Evolutionary conservation across 495 filamentous ascomycete species (phyloP).

Genomic region (Neurospora africana): DNA sequence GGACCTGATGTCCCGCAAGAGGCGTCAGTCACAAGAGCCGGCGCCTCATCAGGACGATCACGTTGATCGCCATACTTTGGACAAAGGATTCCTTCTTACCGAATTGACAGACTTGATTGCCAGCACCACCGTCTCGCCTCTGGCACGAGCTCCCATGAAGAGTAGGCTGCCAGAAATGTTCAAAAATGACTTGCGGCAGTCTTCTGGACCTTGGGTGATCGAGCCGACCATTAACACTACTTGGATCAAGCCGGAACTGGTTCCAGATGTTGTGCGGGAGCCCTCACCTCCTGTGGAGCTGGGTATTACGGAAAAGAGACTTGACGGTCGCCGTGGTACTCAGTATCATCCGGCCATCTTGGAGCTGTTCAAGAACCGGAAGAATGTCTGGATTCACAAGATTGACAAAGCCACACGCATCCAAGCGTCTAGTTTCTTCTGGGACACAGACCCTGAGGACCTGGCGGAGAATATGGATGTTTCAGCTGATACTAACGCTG

Average conservation of each 20-base stretch:
- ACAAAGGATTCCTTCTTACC: background rate
- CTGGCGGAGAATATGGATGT: background rate
- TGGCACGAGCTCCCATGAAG: background rate
- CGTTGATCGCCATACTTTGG: background rate
- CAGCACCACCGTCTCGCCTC: background rate
- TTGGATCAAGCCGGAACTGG: background rate
- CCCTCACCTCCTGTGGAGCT: background rate
- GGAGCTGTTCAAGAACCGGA: slow-evolving; percentile 1
- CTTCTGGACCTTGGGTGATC: background rate
- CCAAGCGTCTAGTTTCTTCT: background rate
- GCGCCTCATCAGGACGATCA: background rate
- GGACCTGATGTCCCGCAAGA: background rate
- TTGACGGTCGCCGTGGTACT: background rate
- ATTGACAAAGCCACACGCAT: background rate
- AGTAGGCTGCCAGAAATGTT: background rate
- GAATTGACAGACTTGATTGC: background rate
- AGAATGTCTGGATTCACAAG: slow-evolving; percentile 1
- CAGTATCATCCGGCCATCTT: background rate
- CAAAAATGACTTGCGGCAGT: background rate
- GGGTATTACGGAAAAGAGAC: slow-evolving; percentile 4
- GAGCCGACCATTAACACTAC: background rate
- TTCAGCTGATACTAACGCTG: background rate
- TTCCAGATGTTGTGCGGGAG: background rate
- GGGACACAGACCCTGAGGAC: background rate
- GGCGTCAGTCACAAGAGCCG: background rate